These are phyloP conservation scores for Vachellia collinsii DNA, from an alignment of 306 rosid species.

Conservation along the genomic window DNA sequence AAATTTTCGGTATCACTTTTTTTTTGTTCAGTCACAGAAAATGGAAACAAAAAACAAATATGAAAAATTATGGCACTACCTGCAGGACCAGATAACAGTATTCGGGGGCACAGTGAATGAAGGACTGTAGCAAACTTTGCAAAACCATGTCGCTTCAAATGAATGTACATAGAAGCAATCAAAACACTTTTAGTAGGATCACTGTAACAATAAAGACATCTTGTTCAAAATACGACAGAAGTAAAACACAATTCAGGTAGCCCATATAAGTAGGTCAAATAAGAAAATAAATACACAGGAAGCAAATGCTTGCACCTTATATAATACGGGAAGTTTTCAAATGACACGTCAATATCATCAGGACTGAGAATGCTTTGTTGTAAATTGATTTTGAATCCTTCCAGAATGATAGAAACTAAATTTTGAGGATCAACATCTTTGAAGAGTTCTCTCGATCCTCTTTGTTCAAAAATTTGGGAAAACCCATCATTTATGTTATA, in stretches of 20 bases:
- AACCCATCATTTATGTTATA: constrained; percentile 59
- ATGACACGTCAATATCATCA: constrained; percentile 68
- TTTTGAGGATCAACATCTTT: constrained; percentile 64
- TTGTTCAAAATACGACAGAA: constrained; percentile 7
- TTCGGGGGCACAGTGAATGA: constrained; percentile 72
- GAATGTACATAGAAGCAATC: constrained; percentile 70
- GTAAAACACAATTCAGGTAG: constrained; percentile 9
- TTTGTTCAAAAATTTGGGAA: constrained; percentile 66
- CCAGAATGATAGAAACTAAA: constrained; percentile 60
- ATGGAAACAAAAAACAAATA: constrained; percentile 21
- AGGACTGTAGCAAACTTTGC: constrained; percentile 75
- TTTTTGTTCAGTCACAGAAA: not conserved
- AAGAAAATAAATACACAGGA: constrained; percentile 24
- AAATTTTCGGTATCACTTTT: constrained; percentile 21
- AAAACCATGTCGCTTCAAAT: constrained; percentile 74
- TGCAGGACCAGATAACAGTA: constrained; percentile 90
- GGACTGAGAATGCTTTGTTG: constrained; percentile 71
- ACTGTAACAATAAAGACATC: constrained; percentile 53
- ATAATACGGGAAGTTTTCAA: constrained; percentile 85
- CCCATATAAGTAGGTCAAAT: not conserved
- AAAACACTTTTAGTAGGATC: constrained; percentile 79
- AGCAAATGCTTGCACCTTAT: constrained; percentile 59
- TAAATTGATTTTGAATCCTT: constrained; percentile 73
- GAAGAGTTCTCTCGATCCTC: constrained; percentile 60
- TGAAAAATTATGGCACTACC: constrained; percentile 45